A percentile compares a stretch with the other conserved stretches of the same genome.
Conservation (phyloP, 2,329 filamentous ascomycete species). For the Septoria petroselini region DNA sequence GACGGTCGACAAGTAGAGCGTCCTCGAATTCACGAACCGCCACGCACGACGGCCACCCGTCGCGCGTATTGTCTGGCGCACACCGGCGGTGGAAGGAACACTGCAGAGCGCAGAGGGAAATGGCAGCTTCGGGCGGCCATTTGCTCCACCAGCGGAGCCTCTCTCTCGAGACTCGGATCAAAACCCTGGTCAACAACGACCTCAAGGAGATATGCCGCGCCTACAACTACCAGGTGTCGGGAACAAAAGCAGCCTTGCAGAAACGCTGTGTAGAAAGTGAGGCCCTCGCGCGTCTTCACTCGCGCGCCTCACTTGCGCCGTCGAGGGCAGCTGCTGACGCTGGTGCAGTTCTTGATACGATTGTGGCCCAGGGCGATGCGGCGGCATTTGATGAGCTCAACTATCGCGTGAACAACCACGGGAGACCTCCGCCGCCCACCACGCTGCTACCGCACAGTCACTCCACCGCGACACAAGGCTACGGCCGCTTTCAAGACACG, state of each 20-base stretch:
- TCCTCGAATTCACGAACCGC: neutral
- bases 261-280: constrained; percentile 71
- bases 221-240: constrained; percentile 72
- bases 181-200: constrained; percentile 60
- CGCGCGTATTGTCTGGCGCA: too few species aligned
- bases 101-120: constrained; percentile 15
- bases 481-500: constrained; percentile 8
- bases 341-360: constrained; percentile 40
- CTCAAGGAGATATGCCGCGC: constrained; percentile 72
- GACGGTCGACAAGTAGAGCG: neutral
- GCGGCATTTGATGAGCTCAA: constrained; percentile 40
- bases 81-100: constrained; percentile 5
- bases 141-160: constrained; percentile 41
- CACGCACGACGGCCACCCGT: neutral
- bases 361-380: constrained; percentile 38
- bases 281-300: constrained; percentile 7
- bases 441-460: constrained; percentile 10
- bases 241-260: constrained; percentile 82
- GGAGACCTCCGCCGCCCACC: constrained; percentile 28
- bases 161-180: constrained; percentile 38
- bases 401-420: constrained; percentile 43
- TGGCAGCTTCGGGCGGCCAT: constrained; percentile 37
- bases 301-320: neutral
- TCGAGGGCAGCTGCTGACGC: constrained; percentile 6
- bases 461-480: constrained; percentile 18